Base-by-base conservation (phyloP, 2,329 filamentous ascomycete species). In the Samsoniella hepiali region DNA sequence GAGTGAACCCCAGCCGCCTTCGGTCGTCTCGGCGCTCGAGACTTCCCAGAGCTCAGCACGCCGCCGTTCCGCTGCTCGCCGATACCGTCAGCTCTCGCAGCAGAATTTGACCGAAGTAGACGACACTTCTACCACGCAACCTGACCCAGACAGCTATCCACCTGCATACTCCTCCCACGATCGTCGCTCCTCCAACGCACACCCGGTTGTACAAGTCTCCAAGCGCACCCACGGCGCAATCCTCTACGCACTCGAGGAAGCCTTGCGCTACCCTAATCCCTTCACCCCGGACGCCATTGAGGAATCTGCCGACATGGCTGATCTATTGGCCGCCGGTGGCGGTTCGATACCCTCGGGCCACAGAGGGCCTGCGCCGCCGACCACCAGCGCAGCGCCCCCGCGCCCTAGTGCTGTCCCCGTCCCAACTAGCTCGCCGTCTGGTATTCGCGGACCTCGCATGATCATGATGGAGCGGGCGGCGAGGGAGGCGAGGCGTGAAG, bases 271-370 rank as follows among this genome's bases (percentile, higher is more conserved):
- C 54, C 93, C 94, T 2, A 85, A 92, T 68, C 81, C 87, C 56
- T 96, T 98, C 77, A 96, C 93, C 9, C 84, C 90, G 31, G 93
- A 97, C 76, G 79, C 88, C 69, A 84, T 88, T 65, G 95, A 99
- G 82, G 91, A 96, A 80, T 90, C 91, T 84, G 91, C 93, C 69
- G 86, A 87, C 71, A 98, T 99, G 93, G 90, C 93, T 69, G 93
- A 97, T 75, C 32, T 62, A n/a, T 11, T 54, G 31, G 82, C 97
- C 70, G 76, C 81, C 66, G 75, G 75, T 65, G 82, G 86, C 72
- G 84, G 86, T 72, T 81, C 81, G 71, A 79, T 81, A 67, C 80
- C 82, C 69, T 77, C 79, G 68, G 75, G 79, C 67, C 81, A 58
- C 47, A 29, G 47, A 32, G 55, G 29, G 8, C n/a, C 36, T n/a